Conservation (phyloP, 495 filamentous ascomycete species). For the Astrothelium macrocarpum region DNA sequence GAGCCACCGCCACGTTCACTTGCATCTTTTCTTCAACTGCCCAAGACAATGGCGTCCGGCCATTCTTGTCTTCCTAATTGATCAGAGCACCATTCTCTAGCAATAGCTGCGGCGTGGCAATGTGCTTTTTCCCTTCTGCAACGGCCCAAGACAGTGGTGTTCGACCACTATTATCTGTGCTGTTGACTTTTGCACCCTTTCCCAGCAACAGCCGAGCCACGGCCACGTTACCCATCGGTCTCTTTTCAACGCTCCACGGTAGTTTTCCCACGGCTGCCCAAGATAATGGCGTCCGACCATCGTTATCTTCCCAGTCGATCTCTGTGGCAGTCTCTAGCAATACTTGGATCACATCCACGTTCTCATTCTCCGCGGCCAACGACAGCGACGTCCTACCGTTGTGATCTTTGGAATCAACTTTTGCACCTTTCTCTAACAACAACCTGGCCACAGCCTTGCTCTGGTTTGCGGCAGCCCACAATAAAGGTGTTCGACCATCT, state of each 20-base stretch:
- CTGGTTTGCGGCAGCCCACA: background rate
- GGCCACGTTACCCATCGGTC: background rate
- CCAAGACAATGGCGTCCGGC: constrained; percentile 18
- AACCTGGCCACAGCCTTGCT: background rate
- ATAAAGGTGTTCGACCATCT: background rate
- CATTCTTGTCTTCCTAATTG: background rate
- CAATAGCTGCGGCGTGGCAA: background rate
- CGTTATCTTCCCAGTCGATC: background rate
- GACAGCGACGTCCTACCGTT: background rate
- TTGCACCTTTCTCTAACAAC: background rate
- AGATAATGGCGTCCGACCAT: too few relatives aligned
- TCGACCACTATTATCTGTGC: background rate
- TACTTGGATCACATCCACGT: background rate
- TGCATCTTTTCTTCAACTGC: too few relatives aligned
- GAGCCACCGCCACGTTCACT: too few relatives aligned
- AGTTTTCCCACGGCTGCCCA: too few relatives aligned
- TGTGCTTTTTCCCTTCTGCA: background rate
- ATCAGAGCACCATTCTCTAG: background rate
- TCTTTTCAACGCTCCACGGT: background rate
- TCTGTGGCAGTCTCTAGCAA: background rate
- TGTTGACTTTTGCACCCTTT: background rate
- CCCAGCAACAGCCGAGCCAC: background rate
- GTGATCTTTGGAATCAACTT: background rate
- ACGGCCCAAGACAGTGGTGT: constrained; percentile 16
- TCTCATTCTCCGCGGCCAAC: background rate